Evolutionary conservation across 768 basidiomycete genomes (phyloP), one percentile per base, ranked within the genome.

Genomic region (Trichaptum fuscoviolaceum): DNA sequence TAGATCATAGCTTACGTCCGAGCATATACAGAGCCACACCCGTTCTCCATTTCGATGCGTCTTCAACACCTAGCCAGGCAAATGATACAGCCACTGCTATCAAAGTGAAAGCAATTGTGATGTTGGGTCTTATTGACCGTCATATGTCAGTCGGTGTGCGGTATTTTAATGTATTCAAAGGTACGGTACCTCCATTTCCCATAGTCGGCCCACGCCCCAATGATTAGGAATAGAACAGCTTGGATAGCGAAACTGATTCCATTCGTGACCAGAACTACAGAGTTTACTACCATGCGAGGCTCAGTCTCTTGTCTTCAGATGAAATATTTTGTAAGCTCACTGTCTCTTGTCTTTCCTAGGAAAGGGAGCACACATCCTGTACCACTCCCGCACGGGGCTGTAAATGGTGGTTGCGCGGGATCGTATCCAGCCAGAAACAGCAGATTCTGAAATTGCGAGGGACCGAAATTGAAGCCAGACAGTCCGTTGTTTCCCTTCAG

Each of bases 171-270:
- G 18, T 17, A 57, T 10, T 27, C 63, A 34, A 30, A 12, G 63
- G 15, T 62, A 63, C 58, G 57, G 18, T 27, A 87, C 88, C 88
- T 88, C 90, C 90, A 91, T 18, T 78, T 76, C n/a, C 91, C 91
- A 73, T 92, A 93, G 73, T 92, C 91, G 0, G 90, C 90, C 87
- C 90, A 92, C 3, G 89, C 88, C 4, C 90, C 91, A 30, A 92
- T 84, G 15, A 83, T 70, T 25, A 92, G 75, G 57, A 93, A 76
- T 18, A 92, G 71, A 18, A 82, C 83, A 0, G 90, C 89, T 75
- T 93, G 91, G 27, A 92, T 81, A 0, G 89, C 89, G 71, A 92
- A 92, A 67, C 87, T 88, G 58, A 93, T 86, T 3, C 91, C 91
- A 70, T 92, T 92, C 8, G 90, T 91, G 65, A 91, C 79, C 26